A percentile compares a stretch with the other conserved stretches of the same genome.
Conservation (phyloP, 1,284 basidiomycete genomes). For the Stygiomarasmius scandens region DNA sequence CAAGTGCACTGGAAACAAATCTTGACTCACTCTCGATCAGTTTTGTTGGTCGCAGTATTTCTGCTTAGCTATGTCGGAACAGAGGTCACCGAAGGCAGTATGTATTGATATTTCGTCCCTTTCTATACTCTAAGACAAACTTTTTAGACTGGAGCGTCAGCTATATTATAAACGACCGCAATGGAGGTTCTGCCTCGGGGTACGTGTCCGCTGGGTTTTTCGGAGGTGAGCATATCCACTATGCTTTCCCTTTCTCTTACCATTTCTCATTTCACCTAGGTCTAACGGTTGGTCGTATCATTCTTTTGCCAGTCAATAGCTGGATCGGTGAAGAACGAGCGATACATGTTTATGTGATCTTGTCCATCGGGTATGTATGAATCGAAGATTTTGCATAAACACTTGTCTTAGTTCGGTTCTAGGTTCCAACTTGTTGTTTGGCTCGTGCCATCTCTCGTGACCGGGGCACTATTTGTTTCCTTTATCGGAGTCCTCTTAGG, state of each 20-base stretch:
- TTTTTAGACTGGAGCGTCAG: slow-evolving; percentile 37
- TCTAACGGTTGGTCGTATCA: slow-evolving; percentile 45
- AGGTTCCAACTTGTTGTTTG: slow-evolving; percentile 57
- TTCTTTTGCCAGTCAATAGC: slow-evolving; percentile 46
- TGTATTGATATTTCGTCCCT: not conserved
- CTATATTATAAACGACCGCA: slow-evolving; percentile 32
- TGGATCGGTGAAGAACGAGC: slow-evolving; percentile 46
- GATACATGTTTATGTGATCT: slow-evolving; percentile 39
- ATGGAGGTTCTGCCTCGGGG: slow-evolving; percentile 31
- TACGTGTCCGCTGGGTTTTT: slow-evolving; percentile 36
- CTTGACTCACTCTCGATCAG: slow-evolving; percentile 32
- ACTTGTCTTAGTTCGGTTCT: not conserved
- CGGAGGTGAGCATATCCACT: slow-evolving; percentile 20
- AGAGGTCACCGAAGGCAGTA: slow-evolving; percentile 28
- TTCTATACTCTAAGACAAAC: slow-evolving; percentile 9
- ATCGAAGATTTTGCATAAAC: not conserved
- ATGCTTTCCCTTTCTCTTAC: no score
- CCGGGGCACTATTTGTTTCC: slow-evolving; percentile 50
- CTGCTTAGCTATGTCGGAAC: slow-evolving; percentile 47
- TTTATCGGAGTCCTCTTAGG: slow-evolving; percentile 52
- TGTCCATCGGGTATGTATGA: slow-evolving; percentile 42
- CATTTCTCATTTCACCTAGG: slow-evolving; percentile 25
- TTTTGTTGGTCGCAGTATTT: slow-evolving; percentile 46
- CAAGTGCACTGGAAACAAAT: slow-evolving; percentile 42
- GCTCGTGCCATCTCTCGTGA: slow-evolving; percentile 54